Evolutionary conservation across 2,329 filamentous ascomycete genomes (phyloP).

Genomic region (Penicillium brevicompactum): DNA sequence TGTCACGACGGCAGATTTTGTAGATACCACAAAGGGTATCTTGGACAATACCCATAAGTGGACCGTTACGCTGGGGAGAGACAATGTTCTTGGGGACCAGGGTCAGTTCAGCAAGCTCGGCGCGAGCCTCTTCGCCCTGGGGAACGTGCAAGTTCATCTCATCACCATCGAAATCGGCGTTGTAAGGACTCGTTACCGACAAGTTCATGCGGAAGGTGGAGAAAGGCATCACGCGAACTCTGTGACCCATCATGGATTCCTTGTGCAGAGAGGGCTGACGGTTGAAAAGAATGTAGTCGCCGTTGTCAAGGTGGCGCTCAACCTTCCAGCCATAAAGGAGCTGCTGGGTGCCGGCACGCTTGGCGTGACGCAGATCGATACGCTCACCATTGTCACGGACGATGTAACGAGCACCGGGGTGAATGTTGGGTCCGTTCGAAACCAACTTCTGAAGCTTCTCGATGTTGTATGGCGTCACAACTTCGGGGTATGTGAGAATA

Average conservation of each 20-base stretch:
- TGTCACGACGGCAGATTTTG: constrained; percentile 92
- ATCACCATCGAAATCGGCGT: constrained; percentile 99
- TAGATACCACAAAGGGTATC: constrained; percentile 95
- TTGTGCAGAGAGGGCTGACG: constrained; percentile 99
- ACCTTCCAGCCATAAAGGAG: constrained; percentile 98
- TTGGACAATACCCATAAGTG: constrained; percentile 99
- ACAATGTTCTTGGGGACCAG: constrained; percentile 99
- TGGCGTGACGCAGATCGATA: constrained; percentile 92
- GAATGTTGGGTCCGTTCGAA: constrained; percentile 89
- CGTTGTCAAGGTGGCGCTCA: constrained; percentile 92
- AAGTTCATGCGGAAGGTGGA: constrained; percentile 97
- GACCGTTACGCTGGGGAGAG: constrained; percentile 93
- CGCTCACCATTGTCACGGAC: constrained; percentile 90
- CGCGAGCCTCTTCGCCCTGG: constrained; percentile 93
- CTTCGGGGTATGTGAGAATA: constrained; percentile 93
- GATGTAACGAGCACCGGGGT: constrained; percentile 95
- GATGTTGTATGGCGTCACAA: constrained; percentile 97
- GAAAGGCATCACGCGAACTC: constrained; percentile 96
- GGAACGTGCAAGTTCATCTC: constrained; percentile 99
- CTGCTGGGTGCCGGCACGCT: constrained; percentile 76
- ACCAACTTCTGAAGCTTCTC: constrained; percentile 86
- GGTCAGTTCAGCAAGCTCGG: constrained; percentile 90
- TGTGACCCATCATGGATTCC: constrained; percentile 99
- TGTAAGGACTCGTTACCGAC: constrained; percentile 97
- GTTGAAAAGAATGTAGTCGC: constrained; percentile 99